phyloP scores from a whole-genome alignment of 305 asterid species.

The Striga hermonthica region DNA sequence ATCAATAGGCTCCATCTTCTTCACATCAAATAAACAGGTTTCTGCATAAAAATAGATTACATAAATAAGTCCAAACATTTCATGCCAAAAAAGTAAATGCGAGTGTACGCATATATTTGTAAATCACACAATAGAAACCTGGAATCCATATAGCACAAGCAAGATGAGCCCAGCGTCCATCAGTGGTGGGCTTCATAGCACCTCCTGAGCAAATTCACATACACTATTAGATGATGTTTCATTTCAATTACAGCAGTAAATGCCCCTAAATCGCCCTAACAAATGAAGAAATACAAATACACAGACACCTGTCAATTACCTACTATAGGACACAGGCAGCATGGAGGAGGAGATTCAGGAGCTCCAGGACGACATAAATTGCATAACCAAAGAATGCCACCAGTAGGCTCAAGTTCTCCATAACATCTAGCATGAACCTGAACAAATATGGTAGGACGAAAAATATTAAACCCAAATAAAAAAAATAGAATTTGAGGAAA shows the following conservation, averaged over 20 bases:
- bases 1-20: slow-evolving; percentile 98
- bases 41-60: slow-evolving; percentile 49
- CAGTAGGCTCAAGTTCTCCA: slow-evolving; percentile 86
- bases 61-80: slow-evolving; percentile 21
- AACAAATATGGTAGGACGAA: slow-evolving; percentile 30
- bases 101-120: neutral
- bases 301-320: slow-evolving; percentile 46
- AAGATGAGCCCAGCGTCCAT: slow-evolving; percentile 99
- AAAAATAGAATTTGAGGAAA: neutral
- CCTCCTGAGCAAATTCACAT: slow-evolving; percentile 66
- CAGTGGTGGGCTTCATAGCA: slow-evolving; percentile 99
- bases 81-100: slow-evolving; percentile 4
- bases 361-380: slow-evolving; percentile 99
- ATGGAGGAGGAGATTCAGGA: slow-evolving; percentile 71
- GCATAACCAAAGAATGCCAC: slow-evolving; percentile 95
- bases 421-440: slow-evolving; percentile 99
- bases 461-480: slow-evolving; percentile 3
- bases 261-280: slow-evolving; percentile 25
- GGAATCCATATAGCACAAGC: slow-evolving; percentile 99
- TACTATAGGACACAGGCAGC: slow-evolving; percentile 93
- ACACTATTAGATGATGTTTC: slow-evolving; percentile 25
- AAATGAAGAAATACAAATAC: slow-evolving; percentile 23
- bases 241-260: slow-evolving; percentile 22
- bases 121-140: slow-evolving; percentile 47
- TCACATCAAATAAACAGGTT: slow-evolving; percentile 89